phyloP scores from a whole-genome alignment of 2,329 filamentous ascomycete genomes.

The Fusarium euwallaceae region DNA sequence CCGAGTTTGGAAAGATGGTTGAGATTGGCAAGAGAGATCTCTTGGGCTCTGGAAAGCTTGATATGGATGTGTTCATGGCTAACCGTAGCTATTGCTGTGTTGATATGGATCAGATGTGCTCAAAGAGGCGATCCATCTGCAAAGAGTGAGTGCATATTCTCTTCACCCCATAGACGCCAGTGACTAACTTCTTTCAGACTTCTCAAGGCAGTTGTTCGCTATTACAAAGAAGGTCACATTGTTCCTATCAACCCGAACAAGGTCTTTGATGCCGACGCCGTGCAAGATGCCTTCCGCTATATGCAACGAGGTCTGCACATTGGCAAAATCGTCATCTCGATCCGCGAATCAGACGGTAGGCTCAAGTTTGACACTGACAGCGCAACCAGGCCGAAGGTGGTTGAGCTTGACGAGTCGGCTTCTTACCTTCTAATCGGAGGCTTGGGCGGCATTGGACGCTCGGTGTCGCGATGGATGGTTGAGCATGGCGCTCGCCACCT shows the following conservation, averaged over 20 bases:
- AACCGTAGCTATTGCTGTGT: constrained; percentile 53
- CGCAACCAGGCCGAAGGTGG: not conserved
- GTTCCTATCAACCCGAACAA: constrained; percentile 44
- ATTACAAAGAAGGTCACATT: constrained; percentile 26
- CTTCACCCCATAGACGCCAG: constrained; percentile 10
- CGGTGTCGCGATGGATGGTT: constrained; percentile 20
- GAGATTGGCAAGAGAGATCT: constrained; percentile 62
- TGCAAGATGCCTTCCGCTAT: constrained; percentile 56
- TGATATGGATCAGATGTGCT: constrained; percentile 48
- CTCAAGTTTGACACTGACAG: not conserved
- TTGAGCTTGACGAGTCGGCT: constrained; percentile 30
- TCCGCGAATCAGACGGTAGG: constrained; percentile 2
- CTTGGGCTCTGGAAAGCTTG: constrained; percentile 54
- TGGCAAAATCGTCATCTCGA: constrained; percentile 55
- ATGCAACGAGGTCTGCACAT: constrained; percentile 60
- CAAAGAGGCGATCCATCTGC: constrained; percentile 15
- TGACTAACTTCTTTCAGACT: not conserved
- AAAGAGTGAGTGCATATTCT: constrained; percentile 27
- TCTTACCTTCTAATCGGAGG: constrained; percentile 47
- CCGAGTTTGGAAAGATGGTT: constrained; percentile 58
- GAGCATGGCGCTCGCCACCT: constrained; percentile 25
- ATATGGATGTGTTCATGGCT: constrained; percentile 59
- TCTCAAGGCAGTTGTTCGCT: constrained; percentile 5
- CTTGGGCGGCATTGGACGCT: constrained; percentile 32
- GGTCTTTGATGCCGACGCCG: constrained; percentile 42